phyloP scores from a whole-genome alignment of 345 rosid genomes.

The Cardiospermum halicacabum region DNA sequence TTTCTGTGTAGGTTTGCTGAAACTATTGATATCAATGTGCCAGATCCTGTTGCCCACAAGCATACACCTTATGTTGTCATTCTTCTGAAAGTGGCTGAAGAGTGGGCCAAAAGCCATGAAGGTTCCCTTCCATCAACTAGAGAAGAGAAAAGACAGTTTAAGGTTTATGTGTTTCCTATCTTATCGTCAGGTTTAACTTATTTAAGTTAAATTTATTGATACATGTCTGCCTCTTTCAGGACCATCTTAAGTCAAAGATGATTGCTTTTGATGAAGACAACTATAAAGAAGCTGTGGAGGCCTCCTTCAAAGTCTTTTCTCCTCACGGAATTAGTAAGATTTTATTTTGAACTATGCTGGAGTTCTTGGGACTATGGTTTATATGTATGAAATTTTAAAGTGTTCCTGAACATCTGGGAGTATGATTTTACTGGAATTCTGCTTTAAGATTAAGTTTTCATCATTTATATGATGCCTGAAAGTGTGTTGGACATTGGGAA shows the following conservation, averaged over 20 bases:
- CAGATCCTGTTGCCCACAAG: conserved; percentile 81
- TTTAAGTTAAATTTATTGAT: conserved; percentile 20
- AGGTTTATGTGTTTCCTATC: conserved; percentile 39
- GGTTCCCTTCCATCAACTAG: conserved; percentile 77
- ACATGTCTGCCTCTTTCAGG: conserved; percentile 42
- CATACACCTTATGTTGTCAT: conserved; percentile 89
- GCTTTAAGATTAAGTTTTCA: neutral
- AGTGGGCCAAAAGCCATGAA: conserved; percentile 71
- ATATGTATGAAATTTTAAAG: no score
- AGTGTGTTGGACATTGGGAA: neutral
- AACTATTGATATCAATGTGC: conserved; percentile 58
- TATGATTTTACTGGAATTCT: conserved; percentile 4
- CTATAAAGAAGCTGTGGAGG: conserved; percentile 86
- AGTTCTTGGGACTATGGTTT: conserved; percentile 3
- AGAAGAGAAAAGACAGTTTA: conserved; percentile 85
- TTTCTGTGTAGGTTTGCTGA: conserved; percentile 60
- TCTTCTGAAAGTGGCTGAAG: conserved; percentile 79
- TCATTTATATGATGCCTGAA: neutral
- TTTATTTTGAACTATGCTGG: conserved; percentile 15
- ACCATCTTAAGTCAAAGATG: conserved; percentile 73
- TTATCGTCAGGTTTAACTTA: conserved; percentile 15
- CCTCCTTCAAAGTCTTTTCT: conserved; percentile 88
- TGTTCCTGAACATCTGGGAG: no score
- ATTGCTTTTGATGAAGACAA: conserved; percentile 76
- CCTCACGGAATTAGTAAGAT: conserved; percentile 86